These are phyloP conservation scores for Talaromyces trachyspermus DNA, from an alignment of 495 filamentous ascomycete species.

Conservation along the genomic window DNA sequence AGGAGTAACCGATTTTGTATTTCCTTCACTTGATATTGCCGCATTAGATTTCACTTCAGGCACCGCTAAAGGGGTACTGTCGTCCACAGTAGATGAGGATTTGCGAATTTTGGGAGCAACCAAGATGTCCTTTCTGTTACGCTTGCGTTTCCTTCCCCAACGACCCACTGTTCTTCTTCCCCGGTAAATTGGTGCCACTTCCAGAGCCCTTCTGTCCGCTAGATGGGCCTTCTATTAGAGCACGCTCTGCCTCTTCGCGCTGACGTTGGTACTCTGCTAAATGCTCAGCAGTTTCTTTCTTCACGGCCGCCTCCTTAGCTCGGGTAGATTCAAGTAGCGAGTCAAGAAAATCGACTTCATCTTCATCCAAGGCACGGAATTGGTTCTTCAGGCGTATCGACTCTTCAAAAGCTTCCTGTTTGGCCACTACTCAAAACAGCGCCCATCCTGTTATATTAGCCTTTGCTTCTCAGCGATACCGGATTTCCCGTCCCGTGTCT, in stretches of 20 bases:
- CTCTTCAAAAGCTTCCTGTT: conserved; percentile 96
- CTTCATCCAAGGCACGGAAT: conserved; percentile 87
- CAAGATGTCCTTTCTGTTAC: conserved; percentile 45
- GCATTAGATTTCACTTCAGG: neutral
- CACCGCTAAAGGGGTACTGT: neutral
- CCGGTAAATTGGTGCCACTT: conserved; percentile 17
- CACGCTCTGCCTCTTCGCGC: conserved; percentile 59
- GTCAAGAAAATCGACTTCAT: conserved; percentile 89
- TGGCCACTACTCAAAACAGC: conserved; percentile 56
- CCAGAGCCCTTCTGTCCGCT: conserved; percentile 25
- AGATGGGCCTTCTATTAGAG: conserved; percentile 29
- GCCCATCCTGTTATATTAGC: conserved; percentile 50
- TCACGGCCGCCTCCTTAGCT: conserved; percentile 64
- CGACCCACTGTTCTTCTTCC: conserved; percentile 48
- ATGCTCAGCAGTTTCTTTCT: conserved; percentile 66
- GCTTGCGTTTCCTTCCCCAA: conserved; percentile 52
- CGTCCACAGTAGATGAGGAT: conserved; percentile 24
- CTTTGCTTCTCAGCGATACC: conserved; percentile 9
- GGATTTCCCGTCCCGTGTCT: neutral
- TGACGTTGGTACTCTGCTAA: conserved; percentile 61
- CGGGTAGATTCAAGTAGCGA: conserved; percentile 62
- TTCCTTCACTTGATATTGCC: neutral
- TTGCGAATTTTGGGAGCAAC: conserved; percentile 55
- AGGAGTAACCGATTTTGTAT: neutral
- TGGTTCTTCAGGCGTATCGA: conserved; percentile 80